Conservation (phyloP, 257 asterid genomes). For the Nicotiana tomentosiformis region DNA sequence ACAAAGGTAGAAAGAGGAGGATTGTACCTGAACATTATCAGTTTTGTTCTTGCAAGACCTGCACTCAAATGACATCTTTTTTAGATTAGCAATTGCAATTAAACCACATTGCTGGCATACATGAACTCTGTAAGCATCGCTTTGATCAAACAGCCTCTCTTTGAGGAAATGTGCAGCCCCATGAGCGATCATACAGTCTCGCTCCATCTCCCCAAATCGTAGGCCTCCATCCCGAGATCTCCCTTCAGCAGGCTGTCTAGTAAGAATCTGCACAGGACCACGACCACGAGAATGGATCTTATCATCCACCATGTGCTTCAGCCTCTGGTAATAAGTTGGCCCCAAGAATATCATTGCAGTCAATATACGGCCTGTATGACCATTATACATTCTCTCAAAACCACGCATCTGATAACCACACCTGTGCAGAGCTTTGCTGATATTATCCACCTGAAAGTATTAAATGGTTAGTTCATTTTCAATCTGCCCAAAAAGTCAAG, state of each 20-base stretch:
- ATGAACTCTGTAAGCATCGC: slow-evolving; percentile 69
- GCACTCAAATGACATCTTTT: slow-evolving; percentile 90
- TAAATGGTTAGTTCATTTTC: neutral
- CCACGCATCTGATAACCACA: slow-evolving; percentile 99
- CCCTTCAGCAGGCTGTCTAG: slow-evolving; percentile 31
- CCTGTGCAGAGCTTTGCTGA: slow-evolving; percentile 84
- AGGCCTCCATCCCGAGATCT: slow-evolving; percentile 30
- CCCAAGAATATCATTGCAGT: slow-evolving; percentile 72
- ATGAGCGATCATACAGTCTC: slow-evolving; percentile 27
- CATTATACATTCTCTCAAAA: slow-evolving; percentile 93
- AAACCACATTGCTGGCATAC: slow-evolving; percentile 91
- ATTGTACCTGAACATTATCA: slow-evolving; percentile 76
- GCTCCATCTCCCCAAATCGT: slow-evolving; percentile 31
- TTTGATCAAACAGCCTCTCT: slow-evolving; percentile 25
- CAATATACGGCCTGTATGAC: slow-evolving; percentile 85
- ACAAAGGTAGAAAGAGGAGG: neutral
- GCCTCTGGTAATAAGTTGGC: slow-evolving; percentile 24
- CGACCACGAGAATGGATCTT: slow-evolving; percentile 29
- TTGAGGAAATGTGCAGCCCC: slow-evolving; percentile 28
- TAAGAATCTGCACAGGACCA: slow-evolving; percentile 29
- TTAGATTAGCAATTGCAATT: slow-evolving; percentile 88
- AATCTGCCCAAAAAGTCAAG: neutral
- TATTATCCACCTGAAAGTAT: slow-evolving; percentile 54
- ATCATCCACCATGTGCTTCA: slow-evolving; percentile 35
- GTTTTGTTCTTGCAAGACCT: slow-evolving; percentile 93